Base-by-base conservation (phyloP, 169 alveolate species). In the Cryptosporidium ryanae region DNA sequence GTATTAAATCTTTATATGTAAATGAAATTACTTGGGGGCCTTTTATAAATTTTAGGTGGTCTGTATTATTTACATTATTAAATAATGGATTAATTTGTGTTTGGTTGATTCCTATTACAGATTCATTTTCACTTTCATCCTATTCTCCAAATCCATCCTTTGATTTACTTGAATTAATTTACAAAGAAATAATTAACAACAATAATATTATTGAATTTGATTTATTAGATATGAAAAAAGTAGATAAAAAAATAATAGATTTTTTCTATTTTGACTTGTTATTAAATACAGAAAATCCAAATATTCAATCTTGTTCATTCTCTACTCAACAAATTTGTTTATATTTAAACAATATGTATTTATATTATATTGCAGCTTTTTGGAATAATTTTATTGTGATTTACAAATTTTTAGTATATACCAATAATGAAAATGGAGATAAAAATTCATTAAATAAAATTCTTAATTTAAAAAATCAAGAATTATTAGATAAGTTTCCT, bases 21-120 rank as follows among this genome's bases (percentile, higher is more conserved):
- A 38, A 76, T 13, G 71, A 61, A 3, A 49, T 76, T n/a, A 49
- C 15, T n/a, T 76, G 87, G 87, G 87, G 87, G n/a, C 87, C 87
- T 7, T 76, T 27, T 76, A 59, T 50, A 17, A 32, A 38, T 55
- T 29, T 15, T 61, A 76, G 71, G 38, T 76, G 87, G 87, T 76
- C 87, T 32, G 17, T 55, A 23, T 65, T 76, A 32, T 55, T 54
- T 76, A 55, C 87, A 55, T 38, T 34, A 15, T 34, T 76, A 32
- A 76, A 76, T 34, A 76, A 76, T 57, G 87, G 87, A 76, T 5
- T 76, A 59, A 43, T 76, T 1, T 46, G 59, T 29, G 1, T 76
- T 29, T 76, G 87, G 87, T 34, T 76, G 3, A 23, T 76, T 17
- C 87, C 87, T 23, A 76, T 43, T 23, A 23, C 59, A 43, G 87